Evolutionary conservation across 2,329 filamentous ascomycete genomes (phyloP).

Genomic region (Cylindrodendrum hubeiense): DNA sequence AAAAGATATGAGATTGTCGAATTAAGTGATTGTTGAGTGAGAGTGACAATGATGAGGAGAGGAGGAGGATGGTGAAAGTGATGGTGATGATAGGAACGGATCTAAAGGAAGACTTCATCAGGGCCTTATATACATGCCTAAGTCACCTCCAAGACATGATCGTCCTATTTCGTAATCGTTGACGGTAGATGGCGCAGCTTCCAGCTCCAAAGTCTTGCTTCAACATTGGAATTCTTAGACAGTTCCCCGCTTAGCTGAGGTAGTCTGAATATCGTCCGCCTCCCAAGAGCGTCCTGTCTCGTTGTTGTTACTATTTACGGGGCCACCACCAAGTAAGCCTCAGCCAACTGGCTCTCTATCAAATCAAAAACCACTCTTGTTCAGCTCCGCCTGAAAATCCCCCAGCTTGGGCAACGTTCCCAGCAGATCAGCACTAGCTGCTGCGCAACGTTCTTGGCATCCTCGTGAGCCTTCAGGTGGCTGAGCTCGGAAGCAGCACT

Average conservation of each 20-base stretch:
- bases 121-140: background rate
- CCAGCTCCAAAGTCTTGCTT: background rate
- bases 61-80: background rate
- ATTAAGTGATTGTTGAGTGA: background rate
- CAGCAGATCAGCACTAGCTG: background rate
- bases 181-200: background rate
- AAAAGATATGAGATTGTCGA: slow-evolving; percentile 5
- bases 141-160: background rate
- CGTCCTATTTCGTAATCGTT: background rate
- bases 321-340: background rate
- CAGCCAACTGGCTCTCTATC: background rate
- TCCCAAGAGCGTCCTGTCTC: background rate
- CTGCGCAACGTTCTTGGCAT: background rate
- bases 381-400: background rate
- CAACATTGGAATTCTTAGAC: background rate
- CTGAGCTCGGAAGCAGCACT: background rate
- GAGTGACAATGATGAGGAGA: background rate
- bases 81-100: background rate
- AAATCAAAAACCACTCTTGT: background rate
- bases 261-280: background rate
- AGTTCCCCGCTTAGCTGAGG: background rate
- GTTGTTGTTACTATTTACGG: background rate
- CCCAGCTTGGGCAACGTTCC: background rate
- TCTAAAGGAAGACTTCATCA: background rate
- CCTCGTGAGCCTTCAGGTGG: background rate